Percentiles rank a stretch among this genome's conserved stretches.
phyloP scores from a whole-genome alignment of 805 yeast genomes.

The Lachancea mirantina region DNA sequence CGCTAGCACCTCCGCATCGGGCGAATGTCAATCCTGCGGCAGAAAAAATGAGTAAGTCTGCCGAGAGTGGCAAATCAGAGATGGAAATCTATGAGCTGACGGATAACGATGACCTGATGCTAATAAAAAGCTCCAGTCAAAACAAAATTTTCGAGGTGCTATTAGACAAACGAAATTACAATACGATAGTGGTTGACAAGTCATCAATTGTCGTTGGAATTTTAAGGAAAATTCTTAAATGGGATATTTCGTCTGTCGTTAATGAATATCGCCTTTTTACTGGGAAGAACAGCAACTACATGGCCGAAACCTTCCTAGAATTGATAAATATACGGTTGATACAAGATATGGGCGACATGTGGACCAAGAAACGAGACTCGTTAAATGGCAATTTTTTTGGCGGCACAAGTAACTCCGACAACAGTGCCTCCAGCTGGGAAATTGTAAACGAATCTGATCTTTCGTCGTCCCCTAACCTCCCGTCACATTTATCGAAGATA shows the following conservation, averaged over 20 bases:
- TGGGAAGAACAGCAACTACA: conserved; percentile 66
- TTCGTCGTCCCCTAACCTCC: conserved; percentile 23
- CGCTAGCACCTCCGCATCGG: conserved; percentile 16
- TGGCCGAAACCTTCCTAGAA: conserved; percentile 77
- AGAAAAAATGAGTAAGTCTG: conserved; percentile 5
- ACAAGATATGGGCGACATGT: conserved; percentile 20
- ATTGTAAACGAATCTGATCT: conserved; percentile 26
- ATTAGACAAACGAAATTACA: conserved; percentile 55
- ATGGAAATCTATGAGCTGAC: conserved; percentile 18
- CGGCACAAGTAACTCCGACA: not conserved
- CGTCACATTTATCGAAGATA: conserved; percentile 20
- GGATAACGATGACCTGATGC: conserved; percentile 62
- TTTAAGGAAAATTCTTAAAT: conserved; percentile 73
- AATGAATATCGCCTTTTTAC: conserved; percentile 78
- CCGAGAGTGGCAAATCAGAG: conserved; percentile 5
- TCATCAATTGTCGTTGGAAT: conserved; percentile 76
- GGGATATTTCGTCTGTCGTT: conserved; percentile 80
- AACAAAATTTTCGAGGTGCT: conserved; percentile 59
- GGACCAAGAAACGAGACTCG: not conserved
- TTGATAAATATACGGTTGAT: conserved; percentile 42
- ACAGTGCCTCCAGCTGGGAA: conserved; percentile 8
- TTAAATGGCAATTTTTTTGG: conserved; percentile 4
- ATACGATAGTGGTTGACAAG: conserved; percentile 69
- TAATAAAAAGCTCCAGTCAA: conserved; percentile 58
- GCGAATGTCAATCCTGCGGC: conserved; percentile 13